Conservation (phyloP, 75 land plant species). For the Chamaecyparis obtusa region DNA sequence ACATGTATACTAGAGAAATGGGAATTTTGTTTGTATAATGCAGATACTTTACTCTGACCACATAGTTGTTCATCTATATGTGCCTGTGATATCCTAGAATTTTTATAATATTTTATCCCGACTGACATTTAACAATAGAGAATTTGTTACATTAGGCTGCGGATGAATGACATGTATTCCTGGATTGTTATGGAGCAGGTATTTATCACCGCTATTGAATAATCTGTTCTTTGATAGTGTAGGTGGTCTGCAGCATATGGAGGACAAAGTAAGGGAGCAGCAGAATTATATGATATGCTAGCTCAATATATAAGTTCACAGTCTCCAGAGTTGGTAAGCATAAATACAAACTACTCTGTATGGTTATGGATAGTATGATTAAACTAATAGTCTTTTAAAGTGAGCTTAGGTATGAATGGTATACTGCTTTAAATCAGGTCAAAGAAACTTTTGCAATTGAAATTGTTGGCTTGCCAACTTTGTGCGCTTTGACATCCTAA, state of each 20-base stretch:
- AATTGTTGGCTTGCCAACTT: too few relatives aligned
- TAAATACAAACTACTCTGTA: not conserved
- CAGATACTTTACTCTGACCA: not conserved
- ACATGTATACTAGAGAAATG: not conserved
- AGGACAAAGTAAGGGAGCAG: constrained; percentile 58
- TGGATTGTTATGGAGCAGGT: not conserved
- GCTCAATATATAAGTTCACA: constrained; percentile 78
- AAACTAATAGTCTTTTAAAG: too few relatives aligned
- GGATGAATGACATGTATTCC: not conserved
- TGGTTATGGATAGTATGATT: not conserved
- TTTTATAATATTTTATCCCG: too few relatives aligned
- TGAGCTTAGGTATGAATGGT: too few relatives aligned
- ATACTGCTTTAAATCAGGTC: too few relatives aligned
- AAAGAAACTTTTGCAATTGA: too few relatives aligned
- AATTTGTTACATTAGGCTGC: not conserved
- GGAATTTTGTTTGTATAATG: not conserved
- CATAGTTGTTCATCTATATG: not conserved
- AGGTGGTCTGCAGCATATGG: constrained; percentile 95
- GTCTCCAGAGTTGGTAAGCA: constrained; percentile 74
- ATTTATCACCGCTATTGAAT: not conserved
- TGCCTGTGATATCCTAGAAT: not conserved
- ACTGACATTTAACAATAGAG: not conserved
- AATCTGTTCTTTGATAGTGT: constrained; percentile 7
- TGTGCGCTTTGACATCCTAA: too few relatives aligned
- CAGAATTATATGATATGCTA: constrained; percentile 75